Percentiles rank a stretch among this genome's conserved stretches.
Evolutionary conservation across 495 filamentous ascomycete species (phyloP).

Genomic region (Massariosphaeria phaeospora): DNA sequence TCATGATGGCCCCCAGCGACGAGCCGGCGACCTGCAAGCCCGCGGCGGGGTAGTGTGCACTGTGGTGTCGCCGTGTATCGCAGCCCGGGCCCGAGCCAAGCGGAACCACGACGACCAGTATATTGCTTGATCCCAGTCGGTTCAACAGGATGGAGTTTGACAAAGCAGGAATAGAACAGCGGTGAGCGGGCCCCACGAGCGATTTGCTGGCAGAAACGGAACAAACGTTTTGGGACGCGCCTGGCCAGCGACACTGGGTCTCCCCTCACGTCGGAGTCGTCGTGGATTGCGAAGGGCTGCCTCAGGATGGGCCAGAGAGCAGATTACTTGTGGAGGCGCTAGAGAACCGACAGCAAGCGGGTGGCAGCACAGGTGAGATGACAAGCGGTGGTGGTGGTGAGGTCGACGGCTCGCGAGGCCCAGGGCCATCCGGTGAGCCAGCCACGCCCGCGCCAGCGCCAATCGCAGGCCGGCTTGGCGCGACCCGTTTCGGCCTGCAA

Average conservation of each 20-base stretch:
- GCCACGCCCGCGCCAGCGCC: conserved; percentile 9
- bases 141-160: conserved; percentile 14
- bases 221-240: background rate
- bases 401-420: background rate
- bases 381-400: conserved; percentile 13
- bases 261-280: background rate
- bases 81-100: conserved; percentile 24
- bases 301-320: background rate
- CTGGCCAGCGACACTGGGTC: background rate
- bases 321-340: conserved; percentile 4
- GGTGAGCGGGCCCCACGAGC: conserved; percentile 17
- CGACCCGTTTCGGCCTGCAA: conserved; percentile 28
- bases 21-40: background rate
- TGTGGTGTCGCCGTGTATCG: conserved; percentile 22
- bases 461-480: conserved; percentile 11
- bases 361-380: conserved; percentile 26
- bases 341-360: conserved; percentile 16
- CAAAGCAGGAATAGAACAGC: conserved; percentile 29
- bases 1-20: conserved; percentile 16
- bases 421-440: conserved; percentile 10
- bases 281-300: background rate
- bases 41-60: conserved; percentile 24
- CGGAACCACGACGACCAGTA: conserved; percentile 18
- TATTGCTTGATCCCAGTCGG: conserved; percentile 20
- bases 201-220: conserved; percentile 19